A percentile compares a stretch with the other conserved stretches of the same genome.
These are phyloP conservation scores for Multifurca ochricompacta DNA, from an alignment of 768 basidiomycete species.

Conservation along the genomic window DNA sequence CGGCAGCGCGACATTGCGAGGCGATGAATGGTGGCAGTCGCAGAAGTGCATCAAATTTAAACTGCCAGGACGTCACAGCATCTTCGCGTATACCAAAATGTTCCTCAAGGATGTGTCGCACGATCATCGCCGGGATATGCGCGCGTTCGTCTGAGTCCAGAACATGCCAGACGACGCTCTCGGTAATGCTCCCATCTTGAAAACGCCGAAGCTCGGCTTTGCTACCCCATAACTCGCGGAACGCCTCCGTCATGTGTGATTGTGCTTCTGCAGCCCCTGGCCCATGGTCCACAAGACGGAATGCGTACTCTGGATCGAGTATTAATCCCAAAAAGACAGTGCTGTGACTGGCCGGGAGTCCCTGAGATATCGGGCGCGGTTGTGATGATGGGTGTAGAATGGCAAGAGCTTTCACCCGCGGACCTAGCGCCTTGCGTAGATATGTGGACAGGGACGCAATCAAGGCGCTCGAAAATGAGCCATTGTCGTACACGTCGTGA, in stretches of 20 bases:
- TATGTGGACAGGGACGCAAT: constrained; percentile 43
- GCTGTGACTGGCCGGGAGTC: constrained; percentile 43
- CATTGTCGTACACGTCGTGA: constrained; percentile 47
- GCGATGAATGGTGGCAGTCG: constrained; percentile 51
- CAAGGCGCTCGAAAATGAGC: constrained; percentile 50
- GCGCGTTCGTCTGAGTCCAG: constrained; percentile 71
- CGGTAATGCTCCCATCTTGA: constrained; percentile 88
- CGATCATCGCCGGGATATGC: constrained; percentile 67
- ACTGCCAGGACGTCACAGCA: constrained; percentile 52
- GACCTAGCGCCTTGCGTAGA: constrained; percentile 61
- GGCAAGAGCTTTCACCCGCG: constrained; percentile 58
- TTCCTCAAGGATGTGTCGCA: constrained; percentile 60
- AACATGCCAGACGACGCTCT: constrained; percentile 97
- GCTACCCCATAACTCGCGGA: constrained; percentile 82
- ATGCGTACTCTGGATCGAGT: constrained; percentile 62
- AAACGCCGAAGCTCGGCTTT: constrained; percentile 91
- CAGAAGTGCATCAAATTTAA: constrained; percentile 48
- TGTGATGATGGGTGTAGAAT: constrained; percentile 47
- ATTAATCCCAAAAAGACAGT: constrained; percentile 67
- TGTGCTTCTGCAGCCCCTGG: constrained; percentile 64
- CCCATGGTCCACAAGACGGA: constrained; percentile 87
- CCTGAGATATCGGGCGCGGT: constrained; percentile 43
- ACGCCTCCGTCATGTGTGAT: constrained; percentile 42
- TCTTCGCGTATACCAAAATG: constrained; percentile 63
- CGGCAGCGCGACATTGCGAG: constrained; percentile 34